Evolutionary conservation across 108 stramenopile genomes (phyloP).

Genomic region (Cyclotella sp.): DNA sequence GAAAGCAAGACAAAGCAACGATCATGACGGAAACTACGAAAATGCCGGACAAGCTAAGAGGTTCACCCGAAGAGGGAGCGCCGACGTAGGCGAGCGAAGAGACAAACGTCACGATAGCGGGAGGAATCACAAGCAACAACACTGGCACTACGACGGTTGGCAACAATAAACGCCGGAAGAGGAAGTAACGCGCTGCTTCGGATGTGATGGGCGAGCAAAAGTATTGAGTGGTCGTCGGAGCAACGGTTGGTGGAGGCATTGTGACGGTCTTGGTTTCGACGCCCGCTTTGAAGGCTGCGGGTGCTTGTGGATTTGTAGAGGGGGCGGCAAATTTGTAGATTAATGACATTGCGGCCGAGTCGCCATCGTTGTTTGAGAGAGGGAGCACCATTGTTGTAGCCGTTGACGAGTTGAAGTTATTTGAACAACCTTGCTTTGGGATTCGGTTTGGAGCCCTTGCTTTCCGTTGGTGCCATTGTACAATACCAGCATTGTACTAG

Average conservation of each 20-base stretch:
- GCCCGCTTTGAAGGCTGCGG: not conserved
- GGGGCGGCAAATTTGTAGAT: constrained; percentile 32
- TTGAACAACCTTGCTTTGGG: no score
- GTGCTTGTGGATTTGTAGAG: constrained; percentile 1
- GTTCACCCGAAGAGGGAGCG: not conserved
- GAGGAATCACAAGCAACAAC: constrained; percentile 16
- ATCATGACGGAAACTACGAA: constrained; percentile 1
- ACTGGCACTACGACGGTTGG: constrained; percentile 30
- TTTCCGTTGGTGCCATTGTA: no score
- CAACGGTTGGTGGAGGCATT: not conserved
- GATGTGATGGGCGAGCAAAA: constrained; percentile 28
- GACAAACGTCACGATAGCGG: not conserved
- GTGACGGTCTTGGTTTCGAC: not conserved
- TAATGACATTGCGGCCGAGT: constrained; percentile 5
- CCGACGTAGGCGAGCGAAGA: constrained; percentile 12
- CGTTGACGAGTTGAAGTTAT: not conserved
- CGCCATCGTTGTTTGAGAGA: constrained; percentile 1
- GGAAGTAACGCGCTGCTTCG: constrained; percentile 19
- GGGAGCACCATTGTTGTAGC: constrained; percentile 28
- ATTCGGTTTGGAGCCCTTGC: no score
- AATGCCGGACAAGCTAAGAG: not conserved
- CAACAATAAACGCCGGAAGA: constrained; percentile 28
- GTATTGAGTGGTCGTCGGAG: constrained; percentile 7
- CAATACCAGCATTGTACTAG: no score
- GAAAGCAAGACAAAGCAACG: constrained; percentile 3